Conservation (phyloP, 495 filamentous ascomycete species). For the Annulohypoxylon nitens region DNA sequence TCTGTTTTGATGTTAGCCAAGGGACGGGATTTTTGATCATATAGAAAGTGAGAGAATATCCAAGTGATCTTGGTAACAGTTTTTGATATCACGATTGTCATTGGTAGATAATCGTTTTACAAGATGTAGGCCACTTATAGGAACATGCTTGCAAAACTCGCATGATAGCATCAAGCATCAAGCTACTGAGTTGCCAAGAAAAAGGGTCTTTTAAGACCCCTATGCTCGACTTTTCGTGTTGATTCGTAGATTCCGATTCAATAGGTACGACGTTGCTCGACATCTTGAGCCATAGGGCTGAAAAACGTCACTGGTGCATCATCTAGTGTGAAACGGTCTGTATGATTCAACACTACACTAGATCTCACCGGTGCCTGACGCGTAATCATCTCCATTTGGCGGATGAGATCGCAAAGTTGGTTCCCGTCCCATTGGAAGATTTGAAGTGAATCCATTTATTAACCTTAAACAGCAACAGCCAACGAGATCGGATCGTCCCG, state of each 20-base stretch:
- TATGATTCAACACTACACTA: background rate
- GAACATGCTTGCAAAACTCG: background rate
- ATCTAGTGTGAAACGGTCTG: constrained; percentile 7
- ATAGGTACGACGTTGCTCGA: constrained; percentile 9
- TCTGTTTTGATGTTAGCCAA: constrained; percentile 27
- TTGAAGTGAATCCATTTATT: constrained; percentile 18
- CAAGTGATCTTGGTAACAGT: too few species aligned
- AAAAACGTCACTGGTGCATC: background rate
- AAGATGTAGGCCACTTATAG: background rate
- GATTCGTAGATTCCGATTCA: background rate
- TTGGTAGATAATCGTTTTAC: background rate
- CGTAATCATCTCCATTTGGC: constrained; percentile 8
- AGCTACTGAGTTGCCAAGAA: background rate
- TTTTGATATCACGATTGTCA: background rate
- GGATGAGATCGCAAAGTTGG: constrained; percentile 7
- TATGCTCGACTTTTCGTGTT: background rate
- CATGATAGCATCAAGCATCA: background rate
- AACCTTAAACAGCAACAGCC: constrained; percentile 1
- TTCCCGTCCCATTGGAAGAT: constrained; percentile 16
- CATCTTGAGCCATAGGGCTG: constrained; percentile 11
- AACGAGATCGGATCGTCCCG: constrained; percentile 35
- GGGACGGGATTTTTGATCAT: background rate
- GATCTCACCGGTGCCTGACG: background rate
- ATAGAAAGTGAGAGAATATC: background rate
- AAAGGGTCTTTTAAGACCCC: background rate